Percentiles rank a stretch among this genome's conserved stretches.
Evolutionary conservation across 2,329 filamentous ascomycete genomes (phyloP).

Genomic region (Aureobasidium namibiae): DNA sequence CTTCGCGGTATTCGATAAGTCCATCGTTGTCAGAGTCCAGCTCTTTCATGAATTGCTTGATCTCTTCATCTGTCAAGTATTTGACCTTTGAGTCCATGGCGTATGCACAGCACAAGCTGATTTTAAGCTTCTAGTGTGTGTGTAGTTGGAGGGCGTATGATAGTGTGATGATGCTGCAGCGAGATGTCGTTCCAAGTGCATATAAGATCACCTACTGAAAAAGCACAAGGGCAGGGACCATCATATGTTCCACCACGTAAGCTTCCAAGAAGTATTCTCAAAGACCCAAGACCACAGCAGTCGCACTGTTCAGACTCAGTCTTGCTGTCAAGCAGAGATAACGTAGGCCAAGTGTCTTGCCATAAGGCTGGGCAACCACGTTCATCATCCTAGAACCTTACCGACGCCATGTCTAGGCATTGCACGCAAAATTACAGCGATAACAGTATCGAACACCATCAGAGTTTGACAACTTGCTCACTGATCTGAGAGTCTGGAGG

Average conservation of each 20-base stretch:
- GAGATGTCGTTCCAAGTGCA: background rate
- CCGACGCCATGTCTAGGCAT: no score
- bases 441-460: no score
- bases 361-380: no score
- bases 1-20: constrained; percentile 43
- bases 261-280: background rate
- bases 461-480: background rate
- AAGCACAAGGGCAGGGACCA: background rate
- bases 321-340: background rate
- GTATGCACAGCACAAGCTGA: background rate
- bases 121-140: no score
- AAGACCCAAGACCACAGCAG: background rate
- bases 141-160: no score
- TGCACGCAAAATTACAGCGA: no score
- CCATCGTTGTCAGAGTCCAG: constrained; percentile 47
- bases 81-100: constrained; percentile 10
- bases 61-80: constrained; percentile 35
- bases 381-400: no score
- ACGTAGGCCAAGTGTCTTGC: background rate
- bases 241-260: background rate
- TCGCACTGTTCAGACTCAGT: background rate
- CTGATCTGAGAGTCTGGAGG: background rate
- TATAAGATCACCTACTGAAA: background rate
- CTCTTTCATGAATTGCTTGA: constrained; percentile 44
- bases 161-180: background rate